These are phyloP conservation scores for Pouteria campechiana DNA, from an alignment of 179 eudicot genomes.

Conservation along the genomic window DNA sequence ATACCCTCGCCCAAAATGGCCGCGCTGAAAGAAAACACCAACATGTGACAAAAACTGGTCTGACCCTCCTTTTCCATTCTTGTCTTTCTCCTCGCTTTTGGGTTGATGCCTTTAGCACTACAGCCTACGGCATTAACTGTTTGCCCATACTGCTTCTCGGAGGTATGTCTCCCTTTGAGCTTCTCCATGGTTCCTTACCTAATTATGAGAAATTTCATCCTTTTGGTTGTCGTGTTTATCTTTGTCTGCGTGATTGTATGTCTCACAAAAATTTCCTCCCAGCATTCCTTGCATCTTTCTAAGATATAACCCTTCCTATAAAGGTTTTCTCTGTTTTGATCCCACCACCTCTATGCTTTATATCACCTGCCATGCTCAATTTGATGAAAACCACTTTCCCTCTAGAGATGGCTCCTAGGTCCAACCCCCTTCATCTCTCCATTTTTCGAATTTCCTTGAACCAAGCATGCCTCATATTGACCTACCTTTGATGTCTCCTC, in stretches of 20 bases:
- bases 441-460: background rate
- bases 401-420: background rate
- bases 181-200: background rate
- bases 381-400: background rate
- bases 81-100: too few relatives aligned
- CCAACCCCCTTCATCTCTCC: background rate
- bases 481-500: background rate
- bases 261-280: too few relatives aligned
- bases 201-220: background rate
- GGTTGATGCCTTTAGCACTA: too few relatives aligned
- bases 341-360: background rate
- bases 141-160: background rate
- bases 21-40: too few relatives aligned
- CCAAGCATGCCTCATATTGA: background rate
- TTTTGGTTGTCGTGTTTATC: too few relatives aligned
- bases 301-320: background rate
- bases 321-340: background rate
- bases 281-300: too few relatives aligned
- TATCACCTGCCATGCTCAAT: too few relatives aligned
- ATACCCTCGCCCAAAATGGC: background rate
- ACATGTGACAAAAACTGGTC: too few relatives aligned
- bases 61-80: too few relatives aligned
- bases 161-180: background rate
- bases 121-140: background rate
- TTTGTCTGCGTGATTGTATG: too few relatives aligned